phyloP scores from a whole-genome alignment of 441 rosid species.

The Gossypium lobatum region DNA sequence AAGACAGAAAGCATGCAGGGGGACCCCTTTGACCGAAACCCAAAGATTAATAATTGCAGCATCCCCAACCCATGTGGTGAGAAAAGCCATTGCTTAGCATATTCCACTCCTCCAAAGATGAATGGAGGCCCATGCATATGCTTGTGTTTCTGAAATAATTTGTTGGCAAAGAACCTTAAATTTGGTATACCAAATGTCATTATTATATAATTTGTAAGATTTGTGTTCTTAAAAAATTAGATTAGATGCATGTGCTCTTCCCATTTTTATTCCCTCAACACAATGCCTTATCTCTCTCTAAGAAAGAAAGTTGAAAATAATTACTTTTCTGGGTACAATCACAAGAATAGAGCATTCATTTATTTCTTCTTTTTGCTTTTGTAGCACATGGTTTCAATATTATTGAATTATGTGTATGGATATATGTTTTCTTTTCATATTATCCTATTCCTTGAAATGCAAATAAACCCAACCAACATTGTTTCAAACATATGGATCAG shows the following conservation, averaged over 20 bases:
- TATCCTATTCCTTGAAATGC: background rate
- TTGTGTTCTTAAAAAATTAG: background rate
- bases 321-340: too few relatives aligned
- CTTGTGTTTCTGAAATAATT: background rate
- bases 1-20: background rate
- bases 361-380: background rate
- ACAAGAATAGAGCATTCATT: background rate
- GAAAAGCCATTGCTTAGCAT: background rate
- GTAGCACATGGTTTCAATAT: slow-evolving; percentile 2
- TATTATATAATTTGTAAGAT: background rate
- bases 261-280: background rate
- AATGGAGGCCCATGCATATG: slow-evolving; percentile 12
- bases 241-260: background rate
- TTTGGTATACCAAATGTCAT: background rate
- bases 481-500: background rate
- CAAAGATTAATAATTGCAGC: background rate
- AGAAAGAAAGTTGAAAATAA: too few relatives aligned
- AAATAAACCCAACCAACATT: background rate
- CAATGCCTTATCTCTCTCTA: background rate
- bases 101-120: background rate
- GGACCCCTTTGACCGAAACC: slow-evolving; percentile 13
- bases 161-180: slow-evolving; percentile 3
- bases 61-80: slow-evolving; percentile 32
- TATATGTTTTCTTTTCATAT: background rate
- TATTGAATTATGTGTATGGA: background rate